These are phyloP conservation scores for Mortierella sp. DNA, from an alignment of 371 early-diverging fungal genomes.

Conservation along the genomic window DNA sequence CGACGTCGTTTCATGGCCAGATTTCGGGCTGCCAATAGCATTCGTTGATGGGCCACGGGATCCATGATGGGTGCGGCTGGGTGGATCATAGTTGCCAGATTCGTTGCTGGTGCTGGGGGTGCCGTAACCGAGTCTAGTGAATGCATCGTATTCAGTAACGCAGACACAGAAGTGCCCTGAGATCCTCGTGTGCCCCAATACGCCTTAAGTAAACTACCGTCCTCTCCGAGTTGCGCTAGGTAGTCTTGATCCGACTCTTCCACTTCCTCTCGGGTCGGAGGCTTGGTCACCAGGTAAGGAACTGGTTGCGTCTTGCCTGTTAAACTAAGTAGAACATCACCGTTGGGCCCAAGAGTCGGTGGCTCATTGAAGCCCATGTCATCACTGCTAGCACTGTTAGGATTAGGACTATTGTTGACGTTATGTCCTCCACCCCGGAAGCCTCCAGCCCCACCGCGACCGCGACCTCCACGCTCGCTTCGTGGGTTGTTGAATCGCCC, in stretches of 20 bases:
- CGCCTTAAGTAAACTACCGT: constrained; percentile 43
- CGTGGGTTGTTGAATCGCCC: constrained; percentile 14
- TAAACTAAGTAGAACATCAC: constrained; percentile 35
- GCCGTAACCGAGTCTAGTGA: constrained; percentile 25
- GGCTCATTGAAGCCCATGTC: too few species aligned
- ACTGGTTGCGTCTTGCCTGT: constrained; percentile 43
- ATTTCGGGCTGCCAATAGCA: neutral
- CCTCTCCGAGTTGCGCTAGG: constrained; percentile 35
- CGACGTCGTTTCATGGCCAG: constrained; percentile 28
- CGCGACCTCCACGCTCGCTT: constrained; percentile 8
- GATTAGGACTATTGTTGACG: constrained; percentile 5
- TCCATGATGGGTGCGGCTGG: neutral
- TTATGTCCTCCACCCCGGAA: constrained; percentile 10
- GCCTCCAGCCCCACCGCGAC: constrained; percentile 16
- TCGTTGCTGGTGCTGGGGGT: neutral
- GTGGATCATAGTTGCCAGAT: neutral
- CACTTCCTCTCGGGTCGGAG: constrained; percentile 35
- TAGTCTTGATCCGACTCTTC: constrained; percentile 40
- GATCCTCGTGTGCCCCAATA: constrained; percentile 50
- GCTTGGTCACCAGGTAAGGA: constrained; percentile 37
- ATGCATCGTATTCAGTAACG: constrained; percentile 32
- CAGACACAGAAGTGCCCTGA: constrained; percentile 32
- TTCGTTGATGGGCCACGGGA: neutral
- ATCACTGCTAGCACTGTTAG: too few species aligned
- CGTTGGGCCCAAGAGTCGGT: neutral